These are phyloP conservation scores for Phalaenopsis hybrid DNA, from an alignment of 116 monocot species.

Conservation along the genomic window DNA sequence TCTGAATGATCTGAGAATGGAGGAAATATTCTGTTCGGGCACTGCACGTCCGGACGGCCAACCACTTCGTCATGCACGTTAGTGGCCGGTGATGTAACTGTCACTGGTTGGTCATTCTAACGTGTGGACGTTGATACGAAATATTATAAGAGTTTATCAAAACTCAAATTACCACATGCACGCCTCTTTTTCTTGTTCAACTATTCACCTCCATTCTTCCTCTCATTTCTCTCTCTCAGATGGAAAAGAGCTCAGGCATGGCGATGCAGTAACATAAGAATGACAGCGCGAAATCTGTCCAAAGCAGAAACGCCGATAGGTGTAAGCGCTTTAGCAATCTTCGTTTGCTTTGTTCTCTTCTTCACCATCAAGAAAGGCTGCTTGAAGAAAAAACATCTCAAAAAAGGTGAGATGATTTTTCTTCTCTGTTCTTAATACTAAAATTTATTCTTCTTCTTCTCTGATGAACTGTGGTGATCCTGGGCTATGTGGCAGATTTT, in stretches of 20 bases:
- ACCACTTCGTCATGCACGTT: too few species aligned
- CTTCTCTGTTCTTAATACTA: too few species aligned
- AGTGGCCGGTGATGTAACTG: too few species aligned
- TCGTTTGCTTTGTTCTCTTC: not conserved
- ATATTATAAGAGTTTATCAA: too few species aligned
- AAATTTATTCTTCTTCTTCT: not conserved
- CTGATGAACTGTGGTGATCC: not conserved
- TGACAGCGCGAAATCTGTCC: not conserved
- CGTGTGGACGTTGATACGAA: too few species aligned
- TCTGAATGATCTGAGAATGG: too few species aligned
- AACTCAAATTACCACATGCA: too few species aligned
- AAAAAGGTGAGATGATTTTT: not conserved
- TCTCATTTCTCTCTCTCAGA: not conserved
- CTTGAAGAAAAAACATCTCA: not conserved
- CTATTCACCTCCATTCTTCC: not conserved
- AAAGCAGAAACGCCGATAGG: not conserved
- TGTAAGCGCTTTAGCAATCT: not conserved
- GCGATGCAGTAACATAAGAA: not conserved
- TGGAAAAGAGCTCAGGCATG: not conserved
- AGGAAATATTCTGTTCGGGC: too few species aligned
- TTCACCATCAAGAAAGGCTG: constrained; percentile 13
- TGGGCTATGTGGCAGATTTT: not conserved
- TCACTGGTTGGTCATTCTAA: too few species aligned
- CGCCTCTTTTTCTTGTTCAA: not conserved
- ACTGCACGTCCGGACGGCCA: too few species aligned